Conservation (phyloP, 148 eudicot species). For the Silene uniflora region DNA sequence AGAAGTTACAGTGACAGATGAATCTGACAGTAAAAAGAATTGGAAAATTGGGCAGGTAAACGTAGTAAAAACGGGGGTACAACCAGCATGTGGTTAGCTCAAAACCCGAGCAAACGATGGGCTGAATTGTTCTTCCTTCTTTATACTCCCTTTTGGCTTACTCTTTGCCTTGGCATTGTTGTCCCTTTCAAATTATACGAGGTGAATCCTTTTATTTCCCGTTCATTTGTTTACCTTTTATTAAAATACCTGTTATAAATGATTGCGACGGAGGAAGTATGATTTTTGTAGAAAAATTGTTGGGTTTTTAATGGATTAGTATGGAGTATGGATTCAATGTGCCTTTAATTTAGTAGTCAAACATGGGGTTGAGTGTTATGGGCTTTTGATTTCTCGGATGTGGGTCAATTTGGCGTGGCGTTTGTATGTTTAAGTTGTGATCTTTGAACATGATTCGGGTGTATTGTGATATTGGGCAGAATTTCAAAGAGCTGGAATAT, state of each 20-base stretch:
- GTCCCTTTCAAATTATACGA: constrained; percentile 88
- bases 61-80: constrained; percentile 8
- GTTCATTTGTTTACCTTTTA: too few species aligned
- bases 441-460: constrained; percentile 1
- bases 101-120: constrained; percentile 92
- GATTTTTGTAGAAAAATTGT: too few species aligned
- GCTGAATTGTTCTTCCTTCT: constrained; percentile 80
- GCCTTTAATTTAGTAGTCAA: too few species aligned
- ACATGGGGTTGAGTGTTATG: too few species aligned
- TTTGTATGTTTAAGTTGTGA: too few species aligned
- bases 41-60: constrained; percentile 14
- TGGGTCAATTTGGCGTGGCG: too few species aligned
- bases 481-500: constrained; percentile 85
- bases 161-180: constrained; percentile 87
- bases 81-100: constrained; percentile 52
- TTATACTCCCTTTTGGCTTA: constrained; percentile 94
- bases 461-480: constrained; percentile 43
- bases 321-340: too few species aligned
- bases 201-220: constrained; percentile 31
- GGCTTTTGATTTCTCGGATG: too few species aligned
- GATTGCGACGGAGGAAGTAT: too few species aligned
- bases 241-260: too few species aligned
- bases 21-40: not conserved
- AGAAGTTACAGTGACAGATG: not conserved
- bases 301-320: too few species aligned